A percentile compares a stretch with the other conserved stretches of the same genome.
phyloP scores from a whole-genome alignment of 2,329 filamentous ascomycete genomes.

The Fusarium albidum region DNA sequence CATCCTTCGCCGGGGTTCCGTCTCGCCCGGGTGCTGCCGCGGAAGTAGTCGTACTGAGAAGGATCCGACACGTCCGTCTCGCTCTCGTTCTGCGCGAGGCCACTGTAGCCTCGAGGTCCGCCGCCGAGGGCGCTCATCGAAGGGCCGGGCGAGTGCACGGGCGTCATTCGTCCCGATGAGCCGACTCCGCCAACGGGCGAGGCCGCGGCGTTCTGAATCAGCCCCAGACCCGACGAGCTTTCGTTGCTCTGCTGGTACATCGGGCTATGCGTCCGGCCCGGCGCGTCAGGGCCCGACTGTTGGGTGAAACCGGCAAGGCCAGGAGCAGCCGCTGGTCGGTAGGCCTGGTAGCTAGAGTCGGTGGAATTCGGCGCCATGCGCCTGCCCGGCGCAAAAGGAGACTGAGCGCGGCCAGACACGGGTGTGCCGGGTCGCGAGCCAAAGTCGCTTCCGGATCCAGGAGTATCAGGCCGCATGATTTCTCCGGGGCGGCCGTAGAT shows the following conservation, averaged over 20 bases:
- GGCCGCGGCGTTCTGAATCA: conserved; percentile 61
- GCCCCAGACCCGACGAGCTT: conserved; percentile 60
- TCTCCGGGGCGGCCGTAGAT: conserved; percentile 69
- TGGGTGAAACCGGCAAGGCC: conserved; percentile 34
- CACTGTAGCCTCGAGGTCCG: conserved; percentile 67
- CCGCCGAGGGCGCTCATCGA: conserved; percentile 63
- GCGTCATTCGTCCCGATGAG: conserved; percentile 35
- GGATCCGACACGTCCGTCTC: conserved; percentile 49
- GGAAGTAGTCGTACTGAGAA: conserved; percentile 66
- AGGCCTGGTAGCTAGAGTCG: conserved; percentile 43
- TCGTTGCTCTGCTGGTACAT: conserved; percentile 61
- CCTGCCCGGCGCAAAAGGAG: conserved; percentile 44
- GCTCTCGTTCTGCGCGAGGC: conserved; percentile 62
- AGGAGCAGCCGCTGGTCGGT: conserved; percentile 29
- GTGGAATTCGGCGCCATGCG: conserved; percentile 34
- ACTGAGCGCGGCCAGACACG: conserved; percentile 39
- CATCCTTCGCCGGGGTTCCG: conserved; percentile 51
- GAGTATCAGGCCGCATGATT: conserved; percentile 68
- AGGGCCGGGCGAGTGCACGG: conserved; percentile 47
- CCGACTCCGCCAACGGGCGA: conserved; percentile 53
- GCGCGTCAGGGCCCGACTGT: conserved; percentile 36
- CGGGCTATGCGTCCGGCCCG: conserved; percentile 52
- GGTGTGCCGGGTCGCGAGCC: conserved; percentile 62
- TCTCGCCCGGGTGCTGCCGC: conserved; percentile 45
- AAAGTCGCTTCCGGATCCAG: conserved; percentile 57